Evolutionary conservation across 1,139 yeast species (phyloP).

Genomic region (Pichia sp.): DNA sequence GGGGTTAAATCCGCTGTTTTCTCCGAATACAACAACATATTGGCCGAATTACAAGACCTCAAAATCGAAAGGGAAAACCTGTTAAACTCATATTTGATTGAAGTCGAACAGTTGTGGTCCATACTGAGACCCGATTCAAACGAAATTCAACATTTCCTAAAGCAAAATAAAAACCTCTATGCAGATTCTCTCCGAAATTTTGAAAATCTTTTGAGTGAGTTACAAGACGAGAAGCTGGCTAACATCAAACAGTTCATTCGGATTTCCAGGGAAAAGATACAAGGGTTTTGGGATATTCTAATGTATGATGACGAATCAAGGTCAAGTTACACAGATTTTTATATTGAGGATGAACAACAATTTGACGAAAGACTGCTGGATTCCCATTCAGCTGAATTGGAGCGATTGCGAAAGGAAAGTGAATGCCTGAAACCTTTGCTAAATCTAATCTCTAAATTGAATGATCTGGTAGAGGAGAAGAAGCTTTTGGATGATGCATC

Average conservation of each 20-base stretch:
- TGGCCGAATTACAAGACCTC: slow-evolving; percentile 14
- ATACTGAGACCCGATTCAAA: slow-evolving; percentile 27
- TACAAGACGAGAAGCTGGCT: slow-evolving; percentile 56
- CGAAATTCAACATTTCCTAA: slow-evolving; percentile 25
- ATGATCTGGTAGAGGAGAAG: slow-evolving; percentile 57
- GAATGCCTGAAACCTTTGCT: slow-evolving; percentile 54
- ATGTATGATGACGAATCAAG: slow-evolving; percentile 50
- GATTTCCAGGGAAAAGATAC: slow-evolving; percentile 56
- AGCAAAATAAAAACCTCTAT: slow-evolving; percentile 25
- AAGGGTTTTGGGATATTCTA: slow-evolving; percentile 57
- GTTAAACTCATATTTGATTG: slow-evolving; percentile 16
- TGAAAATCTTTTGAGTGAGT: slow-evolving; percentile 51
- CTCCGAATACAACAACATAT: slow-evolving; percentile 13
- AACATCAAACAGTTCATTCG: slow-evolving; percentile 64
- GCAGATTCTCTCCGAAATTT: slow-evolving; percentile 31
- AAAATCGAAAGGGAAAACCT: slow-evolving; percentile 21
- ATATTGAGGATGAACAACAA: slow-evolving; percentile 36
- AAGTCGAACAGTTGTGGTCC: slow-evolving; percentile 27
- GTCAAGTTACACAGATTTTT: slow-evolving; percentile 35
- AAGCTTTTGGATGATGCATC: slow-evolving; percentile 60
- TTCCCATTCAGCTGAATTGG: slow-evolving; percentile 61
- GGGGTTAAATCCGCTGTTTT: slow-evolving; percentile 20
- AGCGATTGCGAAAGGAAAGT: slow-evolving; percentile 45
- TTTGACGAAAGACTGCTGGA: slow-evolving; percentile 51
- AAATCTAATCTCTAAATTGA: slow-evolving; percentile 48